Evolutionary conservation across 164 flowering plant species (phyloP).

Genomic region (Akebia trifoliata): DNA sequence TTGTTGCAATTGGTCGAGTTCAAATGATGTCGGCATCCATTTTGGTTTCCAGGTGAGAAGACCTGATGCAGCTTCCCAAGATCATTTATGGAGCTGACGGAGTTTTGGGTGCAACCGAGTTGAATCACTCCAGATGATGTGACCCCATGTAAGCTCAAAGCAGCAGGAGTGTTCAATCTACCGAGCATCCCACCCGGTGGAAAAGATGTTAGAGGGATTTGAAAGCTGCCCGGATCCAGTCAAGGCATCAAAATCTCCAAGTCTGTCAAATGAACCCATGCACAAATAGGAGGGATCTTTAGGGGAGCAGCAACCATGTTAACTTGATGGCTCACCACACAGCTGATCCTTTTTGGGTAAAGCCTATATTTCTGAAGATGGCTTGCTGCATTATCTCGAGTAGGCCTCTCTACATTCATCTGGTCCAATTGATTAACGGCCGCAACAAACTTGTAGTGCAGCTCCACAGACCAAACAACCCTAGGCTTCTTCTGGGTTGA

Average conservation of each 20-base stretch:
- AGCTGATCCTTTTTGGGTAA: conserved; percentile 62
- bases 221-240: conserved; percentile 52
- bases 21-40: conserved; percentile 46
- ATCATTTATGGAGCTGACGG: conserved; percentile 30
- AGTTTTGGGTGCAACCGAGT: conserved; percentile 35
- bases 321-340: conserved; percentile 46
- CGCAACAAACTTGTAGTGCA: conserved; percentile 76
- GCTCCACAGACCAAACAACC: conserved; percentile 85
- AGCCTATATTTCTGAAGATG: conserved; percentile 97
- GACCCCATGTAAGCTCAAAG: conserved; percentile 42
- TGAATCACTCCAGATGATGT: conserved; percentile 45
- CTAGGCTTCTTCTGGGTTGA: conserved; percentile 77
- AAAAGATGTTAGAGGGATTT: conserved; percentile 33
- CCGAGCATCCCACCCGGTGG: conserved; percentile 50
- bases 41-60: conserved; percentile 37
- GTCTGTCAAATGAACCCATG: conserved; percentile 49
- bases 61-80: conserved; percentile 31
- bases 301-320: conserved; percentile 44
- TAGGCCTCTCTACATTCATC: conserved; percentile 86
- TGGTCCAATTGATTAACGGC: conserved; percentile 84
- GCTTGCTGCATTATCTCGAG: conserved; percentile 96
- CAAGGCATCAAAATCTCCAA: conserved; percentile 47
- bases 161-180: conserved; percentile 49
- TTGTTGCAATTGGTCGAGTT: conserved; percentile 45
- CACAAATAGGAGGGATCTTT: conserved; percentile 57